Evolutionary conservation across 495 filamentous ascomycete genomes (phyloP).

Genomic region (Hyaloscypha bicolor): DNA sequence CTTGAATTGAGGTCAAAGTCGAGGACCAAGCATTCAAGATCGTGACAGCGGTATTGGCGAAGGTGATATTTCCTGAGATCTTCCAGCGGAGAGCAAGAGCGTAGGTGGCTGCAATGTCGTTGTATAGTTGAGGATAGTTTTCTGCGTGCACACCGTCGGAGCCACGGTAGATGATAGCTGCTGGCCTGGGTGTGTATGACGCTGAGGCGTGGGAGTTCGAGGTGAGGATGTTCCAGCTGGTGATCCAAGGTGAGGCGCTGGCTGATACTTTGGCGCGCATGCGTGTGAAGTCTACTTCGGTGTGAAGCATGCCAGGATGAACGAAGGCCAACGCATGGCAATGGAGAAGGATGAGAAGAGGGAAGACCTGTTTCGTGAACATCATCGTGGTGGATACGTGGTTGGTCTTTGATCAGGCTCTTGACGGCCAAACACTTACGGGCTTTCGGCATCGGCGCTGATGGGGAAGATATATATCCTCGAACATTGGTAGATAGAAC

Average conservation of each 20-base stretch:
- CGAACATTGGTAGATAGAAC: too few species aligned
- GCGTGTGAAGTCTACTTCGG: slow-evolving; percentile 38
- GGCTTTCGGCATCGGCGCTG: too few species aligned
- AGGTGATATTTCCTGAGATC: slow-evolving; percentile 38
- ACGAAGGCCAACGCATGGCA: background rate
- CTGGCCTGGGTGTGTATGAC: slow-evolving; percentile 30
- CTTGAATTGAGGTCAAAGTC: slow-evolving; percentile 40
- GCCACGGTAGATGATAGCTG: slow-evolving; percentile 40
- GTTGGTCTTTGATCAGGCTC: too few species aligned
- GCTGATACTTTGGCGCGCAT: slow-evolving; percentile 37
- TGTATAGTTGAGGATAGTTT: slow-evolving; percentile 43
- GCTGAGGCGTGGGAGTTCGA: slow-evolving; percentile 32
- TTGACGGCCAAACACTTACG: too few species aligned
- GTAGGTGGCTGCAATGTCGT: slow-evolving; percentile 45
- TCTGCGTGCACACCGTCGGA: slow-evolving; percentile 32
- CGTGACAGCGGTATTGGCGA: slow-evolving; percentile 38
- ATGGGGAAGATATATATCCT: too few species aligned
- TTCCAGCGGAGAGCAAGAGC: slow-evolving; percentile 44
- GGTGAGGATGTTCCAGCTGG: slow-evolving; percentile 39
- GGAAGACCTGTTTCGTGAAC: too few species aligned
- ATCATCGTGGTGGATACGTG: too few species aligned
- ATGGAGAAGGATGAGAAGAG: too few species aligned
- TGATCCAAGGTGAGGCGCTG: slow-evolving; percentile 39
- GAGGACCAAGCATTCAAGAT: slow-evolving; percentile 45
- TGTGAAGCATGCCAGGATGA: slow-evolving; percentile 43